Conservation (phyloP, 768 basidiomycete genomes). For the Rhizopogon vinicolor region DNA sequence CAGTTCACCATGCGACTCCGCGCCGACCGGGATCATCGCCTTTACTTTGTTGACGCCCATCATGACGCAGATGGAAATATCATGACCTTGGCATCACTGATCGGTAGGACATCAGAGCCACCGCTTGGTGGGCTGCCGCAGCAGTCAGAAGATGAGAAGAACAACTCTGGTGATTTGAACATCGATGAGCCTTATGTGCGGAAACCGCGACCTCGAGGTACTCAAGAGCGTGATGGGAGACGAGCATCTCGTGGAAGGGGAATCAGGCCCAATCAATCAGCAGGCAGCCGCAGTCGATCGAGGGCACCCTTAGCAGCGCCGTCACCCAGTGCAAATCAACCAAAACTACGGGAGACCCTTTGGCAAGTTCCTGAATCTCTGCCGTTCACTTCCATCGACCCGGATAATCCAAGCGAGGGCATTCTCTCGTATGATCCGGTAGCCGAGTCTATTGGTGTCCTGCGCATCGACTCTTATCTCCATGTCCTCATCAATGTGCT, state of each 20-base stretch:
- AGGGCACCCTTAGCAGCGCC: slow-evolving; percentile 38
- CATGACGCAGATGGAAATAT: slow-evolving; percentile 58
- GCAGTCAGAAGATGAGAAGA: slow-evolving; percentile 21
- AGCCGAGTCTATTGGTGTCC: slow-evolving; percentile 38
- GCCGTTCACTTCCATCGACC: slow-evolving; percentile 50
- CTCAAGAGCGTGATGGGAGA: slow-evolving; percentile 50
- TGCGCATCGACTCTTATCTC: slow-evolving; percentile 79
- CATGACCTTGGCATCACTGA: slow-evolving; percentile 53
- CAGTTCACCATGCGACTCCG: slow-evolving; percentile 88
- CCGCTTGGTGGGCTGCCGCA: neutral
- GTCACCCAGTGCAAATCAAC: slow-evolving; percentile 17
- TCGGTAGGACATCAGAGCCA: slow-evolving; percentile 43
- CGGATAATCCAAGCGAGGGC: slow-evolving; percentile 62
- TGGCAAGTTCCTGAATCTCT: slow-evolving; percentile 70
- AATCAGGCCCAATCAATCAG: slow-evolving; percentile 38
- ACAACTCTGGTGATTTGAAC: slow-evolving; percentile 13
- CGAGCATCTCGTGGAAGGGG: slow-evolving; percentile 49
- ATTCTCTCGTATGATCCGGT: slow-evolving; percentile 61
- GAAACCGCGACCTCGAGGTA: slow-evolving; percentile 41
- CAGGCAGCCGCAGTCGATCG: slow-evolving; percentile 59
- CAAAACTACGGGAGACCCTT: slow-evolving; percentile 35
- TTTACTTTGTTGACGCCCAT: slow-evolving; percentile 59
- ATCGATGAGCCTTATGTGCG: slow-evolving; percentile 30
- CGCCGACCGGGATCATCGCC: slow-evolving; percentile 83
- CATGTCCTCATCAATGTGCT: slow-evolving; percentile 57